A percentile compares a stretch with the other conserved stretches of the same genome.
Evolutionary conservation across 2,329 filamentous ascomycete species (phyloP).

Genomic region (Fusarium verrucosum): DNA sequence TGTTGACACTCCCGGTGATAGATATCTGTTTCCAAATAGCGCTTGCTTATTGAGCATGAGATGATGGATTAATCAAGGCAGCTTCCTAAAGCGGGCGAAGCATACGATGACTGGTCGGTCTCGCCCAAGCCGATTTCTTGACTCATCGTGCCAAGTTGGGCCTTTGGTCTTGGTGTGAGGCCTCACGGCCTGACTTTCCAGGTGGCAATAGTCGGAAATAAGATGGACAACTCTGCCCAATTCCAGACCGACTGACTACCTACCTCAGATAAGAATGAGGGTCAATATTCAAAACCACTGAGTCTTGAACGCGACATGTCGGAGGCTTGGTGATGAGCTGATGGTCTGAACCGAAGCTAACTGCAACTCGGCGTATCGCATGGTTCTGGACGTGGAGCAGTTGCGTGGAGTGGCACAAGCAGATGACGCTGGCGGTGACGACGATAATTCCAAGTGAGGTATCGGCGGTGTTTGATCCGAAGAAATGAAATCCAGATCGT

Average conservation of each 20-base stretch:
- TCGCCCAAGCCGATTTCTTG: conserved; percentile 9
- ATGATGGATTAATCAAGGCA: conserved; percentile 1
- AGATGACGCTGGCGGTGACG: conserved; percentile 36
- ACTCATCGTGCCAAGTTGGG: conserved; percentile 25
- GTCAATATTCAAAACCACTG: background rate
- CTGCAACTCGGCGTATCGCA: background rate
- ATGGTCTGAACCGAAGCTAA: background rate
- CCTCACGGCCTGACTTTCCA: conserved; percentile 19
- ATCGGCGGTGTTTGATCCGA: conserved; percentile 20
- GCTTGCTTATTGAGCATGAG: conserved; percentile 23
- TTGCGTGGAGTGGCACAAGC: conserved; percentile 35
- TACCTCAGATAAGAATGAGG: background rate
- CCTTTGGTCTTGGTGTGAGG: conserved; percentile 20
- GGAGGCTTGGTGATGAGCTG: background rate
- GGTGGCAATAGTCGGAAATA: conserved; percentile 6
- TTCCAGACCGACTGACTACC: background rate
- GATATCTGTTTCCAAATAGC: conserved; percentile 12
- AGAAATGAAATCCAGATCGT: background rate
- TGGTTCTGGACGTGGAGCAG: background rate
- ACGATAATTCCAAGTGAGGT: conserved; percentile 18
- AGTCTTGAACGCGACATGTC: background rate
- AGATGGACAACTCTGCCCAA: conserved; percentile 27
- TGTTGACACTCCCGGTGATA: conserved; percentile 18
- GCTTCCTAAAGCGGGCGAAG: conserved; percentile 4
- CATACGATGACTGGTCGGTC: conserved; percentile 21